Conservation (phyloP, 2,329 filamentous ascomycete species). For the Sporothrix globosa region DNA sequence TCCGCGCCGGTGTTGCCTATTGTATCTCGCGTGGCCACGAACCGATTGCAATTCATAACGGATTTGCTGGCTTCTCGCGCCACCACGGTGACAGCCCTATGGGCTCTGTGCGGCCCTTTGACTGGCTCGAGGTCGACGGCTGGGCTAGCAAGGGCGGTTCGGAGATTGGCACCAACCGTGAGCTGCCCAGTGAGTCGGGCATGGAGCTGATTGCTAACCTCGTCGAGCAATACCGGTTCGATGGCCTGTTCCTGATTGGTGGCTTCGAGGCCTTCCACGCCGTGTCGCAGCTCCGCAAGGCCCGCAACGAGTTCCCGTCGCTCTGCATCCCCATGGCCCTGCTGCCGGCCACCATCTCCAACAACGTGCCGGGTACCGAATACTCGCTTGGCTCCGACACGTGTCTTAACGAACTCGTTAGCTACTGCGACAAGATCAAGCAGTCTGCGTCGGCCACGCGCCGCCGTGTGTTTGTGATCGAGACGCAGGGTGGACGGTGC, state of each 20-base stretch:
- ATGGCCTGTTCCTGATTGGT: slow-evolving; percentile 88
- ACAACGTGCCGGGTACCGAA: slow-evolving; percentile 97
- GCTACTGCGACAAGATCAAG: slow-evolving; percentile 96
- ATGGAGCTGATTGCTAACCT: slow-evolving; percentile 80
- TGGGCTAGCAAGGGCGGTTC: slow-evolving; percentile 98
- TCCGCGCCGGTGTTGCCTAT: slow-evolving; percentile 89
- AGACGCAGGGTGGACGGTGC: slow-evolving; percentile 93
- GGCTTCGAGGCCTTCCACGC: slow-evolving; percentile 97
- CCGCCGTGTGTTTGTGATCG: slow-evolving; percentile 93
- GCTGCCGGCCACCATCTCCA: slow-evolving; percentile 95
- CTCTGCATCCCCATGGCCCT: slow-evolving; percentile 92
- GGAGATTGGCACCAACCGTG: slow-evolving; percentile 96
- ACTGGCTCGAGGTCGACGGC: slow-evolving; percentile 90
- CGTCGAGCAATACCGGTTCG: slow-evolving; percentile 84
- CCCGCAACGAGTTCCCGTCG: slow-evolving; percentile 73
- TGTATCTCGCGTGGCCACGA: slow-evolving; percentile 91
- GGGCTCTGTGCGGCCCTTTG: slow-evolving; percentile 80
- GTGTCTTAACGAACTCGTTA: slow-evolving; percentile 90
- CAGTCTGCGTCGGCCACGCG: slow-evolving; percentile 94
- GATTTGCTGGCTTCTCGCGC: slow-evolving; percentile 89
- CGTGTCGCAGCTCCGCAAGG: slow-evolving; percentile 82
- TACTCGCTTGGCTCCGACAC: slow-evolving; percentile 97
- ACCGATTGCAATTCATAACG: slow-evolving; percentile 91
- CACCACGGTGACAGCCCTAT: slow-evolving; percentile 84
- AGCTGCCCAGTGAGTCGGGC: slow-evolving; percentile 81